Base-by-base conservation (phyloP, 2,329 filamentous ascomycete species). In the Epichloe gansuensis region DNA sequence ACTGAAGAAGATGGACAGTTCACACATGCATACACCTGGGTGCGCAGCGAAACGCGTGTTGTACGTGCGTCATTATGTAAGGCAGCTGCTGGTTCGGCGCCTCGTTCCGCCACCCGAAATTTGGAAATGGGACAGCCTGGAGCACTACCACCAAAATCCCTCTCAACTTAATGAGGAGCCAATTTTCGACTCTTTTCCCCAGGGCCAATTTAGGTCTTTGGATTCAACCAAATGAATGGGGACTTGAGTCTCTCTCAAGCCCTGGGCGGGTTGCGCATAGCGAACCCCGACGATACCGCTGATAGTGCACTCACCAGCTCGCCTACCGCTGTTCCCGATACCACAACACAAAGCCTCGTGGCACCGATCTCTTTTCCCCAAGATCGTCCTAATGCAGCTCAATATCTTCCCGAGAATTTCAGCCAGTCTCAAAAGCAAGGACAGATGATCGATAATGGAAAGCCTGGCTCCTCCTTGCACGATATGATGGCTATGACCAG, bases 191-290 rank as follows among this genome's bases (percentile, higher is more conserved):
- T 50, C 28, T 58, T 57, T 57, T 59, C 56, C 56, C 59, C 57
- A 64, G 56, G 55, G 57, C 56, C 58, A 58, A 49, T 50, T 51
- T 51, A 51, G 57, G 44, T 47, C 55, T 56, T 59, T 62, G 57
- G 53, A 59, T 58, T 43, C 57, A 59, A 55, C 42, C 63, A 77
- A 66, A 96, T 96, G 90, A 88, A 90, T 73, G 88, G 88, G 70
- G 90, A 95, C 75, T 74, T 95, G 67, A 95, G 88, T 71, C 82
- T 97, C 60, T 93, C 90, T 65, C 87, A 91, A 73, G 88, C 89
- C 65, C 79, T 97, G 64, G 93, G 93, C 65, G 91, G 91, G 63
- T 76, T 98, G 70, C 88, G 91, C 68, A 97, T 98, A 69, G 91
- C 93, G 63, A 98, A 97, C 69, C 91, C 91, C 52, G 91, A 96